A percentile compares a stretch with the other conserved stretches of the same genome.
Evolutionary conservation across 1,284 basidiomycete genomes (phyloP).

Genomic region (Xerocomus amazonicus): DNA sequence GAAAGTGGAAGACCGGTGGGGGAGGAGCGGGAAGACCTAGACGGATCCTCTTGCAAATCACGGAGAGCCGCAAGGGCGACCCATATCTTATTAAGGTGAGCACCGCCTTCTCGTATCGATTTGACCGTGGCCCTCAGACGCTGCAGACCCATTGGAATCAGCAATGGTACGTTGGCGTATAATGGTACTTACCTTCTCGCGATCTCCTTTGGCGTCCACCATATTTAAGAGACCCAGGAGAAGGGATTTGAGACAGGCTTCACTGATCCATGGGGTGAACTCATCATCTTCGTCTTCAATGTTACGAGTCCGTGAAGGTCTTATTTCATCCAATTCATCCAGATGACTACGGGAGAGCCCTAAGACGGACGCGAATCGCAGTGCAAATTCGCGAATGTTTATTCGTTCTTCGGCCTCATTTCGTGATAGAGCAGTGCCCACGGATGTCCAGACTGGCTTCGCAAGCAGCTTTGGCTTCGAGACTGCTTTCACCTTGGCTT

Average conservation of each 20-base stretch:
- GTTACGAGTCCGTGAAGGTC: slow-evolving; percentile 35
- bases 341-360: slow-evolving; percentile 52
- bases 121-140: slow-evolving; percentile 46
- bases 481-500: slow-evolving; percentile 12
- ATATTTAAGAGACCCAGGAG: slow-evolving; percentile 56
- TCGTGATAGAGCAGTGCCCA: slow-evolving; percentile 44
- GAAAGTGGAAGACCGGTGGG: slow-evolving; percentile 24
- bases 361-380: slow-evolving; percentile 57
- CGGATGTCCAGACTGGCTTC: slow-evolving; percentile 46
- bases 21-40: slow-evolving; percentile 20
- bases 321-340: slow-evolving; percentile 64
- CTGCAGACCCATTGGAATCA: slow-evolving; percentile 26
- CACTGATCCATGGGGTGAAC: slow-evolving; percentile 56
- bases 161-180: slow-evolving; percentile 15
- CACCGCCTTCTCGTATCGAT: slow-evolving; percentile 48
- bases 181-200: slow-evolving; percentile 34
- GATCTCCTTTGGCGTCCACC: slow-evolving; percentile 43
- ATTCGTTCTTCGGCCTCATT: slow-evolving; percentile 57
- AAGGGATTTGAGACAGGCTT: slow-evolving; percentile 57
- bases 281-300: slow-evolving; percentile 40
- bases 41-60: slow-evolving; percentile 26
- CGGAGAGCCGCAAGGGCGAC: slow-evolving; percentile 47
- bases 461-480: slow-evolving; percentile 33
- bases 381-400: slow-evolving; percentile 66
- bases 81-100: slow-evolving; percentile 63